phyloP scores from a whole-genome alignment of 331 rosid genomes.

The Erythrophleum ivorense region DNA sequence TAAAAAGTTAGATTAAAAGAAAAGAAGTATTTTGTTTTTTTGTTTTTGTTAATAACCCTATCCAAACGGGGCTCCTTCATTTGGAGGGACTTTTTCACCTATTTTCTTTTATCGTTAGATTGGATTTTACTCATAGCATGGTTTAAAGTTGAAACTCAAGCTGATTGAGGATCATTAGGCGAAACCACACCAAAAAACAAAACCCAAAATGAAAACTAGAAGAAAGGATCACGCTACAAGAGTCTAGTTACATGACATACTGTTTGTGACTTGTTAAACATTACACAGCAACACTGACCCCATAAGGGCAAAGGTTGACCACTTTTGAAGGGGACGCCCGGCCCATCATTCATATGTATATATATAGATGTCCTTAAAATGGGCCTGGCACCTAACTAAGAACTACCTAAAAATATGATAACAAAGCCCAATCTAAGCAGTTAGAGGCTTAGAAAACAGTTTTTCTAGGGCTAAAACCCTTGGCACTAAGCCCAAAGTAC shows the following conservation, averaged over 20 bases:
- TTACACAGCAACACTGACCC: conserved; percentile 17
- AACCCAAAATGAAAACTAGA: neutral
- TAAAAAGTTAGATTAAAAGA: too few species aligned
- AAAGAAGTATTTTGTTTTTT: too few species aligned
- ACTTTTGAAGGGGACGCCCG: neutral
- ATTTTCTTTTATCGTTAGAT: neutral
- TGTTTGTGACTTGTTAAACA: neutral
- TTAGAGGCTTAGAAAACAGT: neutral
- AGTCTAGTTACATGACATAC: conserved; percentile 5
- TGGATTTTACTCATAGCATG: neutral
- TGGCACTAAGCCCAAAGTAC: neutral
- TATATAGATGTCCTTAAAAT: neutral
- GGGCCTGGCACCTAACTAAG: neutral
- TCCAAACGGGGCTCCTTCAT: too few species aligned
- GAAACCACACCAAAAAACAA: neutral
- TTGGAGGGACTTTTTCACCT: too few species aligned
- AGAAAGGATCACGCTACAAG: neutral
- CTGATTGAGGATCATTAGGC: neutral
- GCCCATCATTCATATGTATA: neutral
- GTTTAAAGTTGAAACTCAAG: neutral
- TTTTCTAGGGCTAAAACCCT: neutral
- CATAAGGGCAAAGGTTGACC: conserved; percentile 8
- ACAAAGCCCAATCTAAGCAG: conserved; percentile 12
- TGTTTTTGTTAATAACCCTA: too few species aligned
- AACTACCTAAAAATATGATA: neutral